Base-by-base conservation (phyloP, 2,329 filamentous ascomycete genomes). In the Colletotrichum sp. region DNA sequence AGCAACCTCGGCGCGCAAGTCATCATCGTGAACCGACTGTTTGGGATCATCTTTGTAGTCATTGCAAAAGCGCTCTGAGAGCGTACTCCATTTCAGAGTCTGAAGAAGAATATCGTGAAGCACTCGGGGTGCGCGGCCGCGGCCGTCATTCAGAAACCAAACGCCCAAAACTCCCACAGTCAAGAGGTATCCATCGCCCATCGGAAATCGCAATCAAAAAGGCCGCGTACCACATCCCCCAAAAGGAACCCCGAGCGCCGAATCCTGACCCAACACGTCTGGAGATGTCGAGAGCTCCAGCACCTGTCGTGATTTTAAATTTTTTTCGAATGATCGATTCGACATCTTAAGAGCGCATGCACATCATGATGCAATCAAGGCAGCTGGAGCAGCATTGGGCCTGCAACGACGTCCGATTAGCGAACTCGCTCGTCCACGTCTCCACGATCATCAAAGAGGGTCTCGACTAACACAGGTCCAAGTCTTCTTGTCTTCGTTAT, bases 351-450 rank as follows among this genome's bases (percentile, higher is more conserved):
- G 55, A 57, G 55, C 67, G 67, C 30, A 70, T 44, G 34, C 67
- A 70, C 67, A 62, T 62, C 30, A 62, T 27, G 36, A 70, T 62
- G 67, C 67, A 70, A 27, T 70, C 67, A 15, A 70, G 67, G 16
- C 67, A 70, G n/a, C 67, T 70, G 30, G 67, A 70, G 67, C 67
- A 63, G 27, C 67, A 70, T 63, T 70, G 67, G 27, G 67, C 67
- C 67, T 63, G 19, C 8, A 61, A 19, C 16, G 2, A 19, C 9
- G 36, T 3, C 22, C 63, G 36, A 49, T 49, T 13, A 66, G n/a
- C 34, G 25, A 32, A 49, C 34, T 29, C 44, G 36, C 44, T 27
- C 62, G 34, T 25, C 25, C 39, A n/a, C 3, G 19, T 49, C 19
- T 7, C 39, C 39, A 49, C 39, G 39, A n/a, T 49, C 39, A 1